A percentile compares a stretch with the other conserved stretches of the same genome.
Conservation (phyloP, 1,284 basidiomycete genomes). For the Ustilago trichophora region DNA sequence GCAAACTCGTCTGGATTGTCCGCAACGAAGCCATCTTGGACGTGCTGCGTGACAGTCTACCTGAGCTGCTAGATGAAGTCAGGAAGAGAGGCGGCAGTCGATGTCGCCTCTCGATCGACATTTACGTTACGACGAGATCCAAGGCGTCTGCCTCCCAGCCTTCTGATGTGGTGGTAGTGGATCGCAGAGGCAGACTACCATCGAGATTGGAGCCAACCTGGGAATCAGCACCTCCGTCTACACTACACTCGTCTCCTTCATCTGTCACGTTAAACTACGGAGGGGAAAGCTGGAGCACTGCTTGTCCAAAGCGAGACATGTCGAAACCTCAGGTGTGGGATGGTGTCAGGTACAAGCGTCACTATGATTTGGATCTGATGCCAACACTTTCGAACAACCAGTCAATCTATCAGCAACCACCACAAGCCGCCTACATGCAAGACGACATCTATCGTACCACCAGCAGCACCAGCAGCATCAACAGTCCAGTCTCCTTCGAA, state of each 20-base stretch:
- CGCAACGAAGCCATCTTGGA: conserved; percentile 17
- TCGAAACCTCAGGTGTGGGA: neutral
- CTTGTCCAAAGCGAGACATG: neutral
- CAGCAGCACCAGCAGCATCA: neutral
- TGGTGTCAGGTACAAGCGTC: neutral
- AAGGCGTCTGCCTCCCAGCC: neutral
- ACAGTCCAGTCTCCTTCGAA: neutral
- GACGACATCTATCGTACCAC: neutral
- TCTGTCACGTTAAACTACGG: neutral
- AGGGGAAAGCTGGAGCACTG: neutral
- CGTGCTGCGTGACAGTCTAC: conserved; percentile 11
- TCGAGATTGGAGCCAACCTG: neutral
- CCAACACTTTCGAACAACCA: neutral
- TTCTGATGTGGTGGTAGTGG: neutral
- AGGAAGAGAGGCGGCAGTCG: neutral
- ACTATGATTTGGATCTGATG: neutral
- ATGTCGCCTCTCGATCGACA: conserved; percentile 17
- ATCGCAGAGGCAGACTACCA: neutral
- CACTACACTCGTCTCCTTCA: neutral
- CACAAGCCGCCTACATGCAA: neutral
- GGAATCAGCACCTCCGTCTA: neutral
- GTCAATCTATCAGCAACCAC: neutral
- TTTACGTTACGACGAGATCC: conserved; percentile 11
- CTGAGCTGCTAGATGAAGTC: conserved; percentile 11
- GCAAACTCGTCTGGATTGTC: conserved; percentile 36